Evolutionary conservation across 352 stramenopile species (phyloP).

Genomic region (Achlya hypogyna): DNA sequence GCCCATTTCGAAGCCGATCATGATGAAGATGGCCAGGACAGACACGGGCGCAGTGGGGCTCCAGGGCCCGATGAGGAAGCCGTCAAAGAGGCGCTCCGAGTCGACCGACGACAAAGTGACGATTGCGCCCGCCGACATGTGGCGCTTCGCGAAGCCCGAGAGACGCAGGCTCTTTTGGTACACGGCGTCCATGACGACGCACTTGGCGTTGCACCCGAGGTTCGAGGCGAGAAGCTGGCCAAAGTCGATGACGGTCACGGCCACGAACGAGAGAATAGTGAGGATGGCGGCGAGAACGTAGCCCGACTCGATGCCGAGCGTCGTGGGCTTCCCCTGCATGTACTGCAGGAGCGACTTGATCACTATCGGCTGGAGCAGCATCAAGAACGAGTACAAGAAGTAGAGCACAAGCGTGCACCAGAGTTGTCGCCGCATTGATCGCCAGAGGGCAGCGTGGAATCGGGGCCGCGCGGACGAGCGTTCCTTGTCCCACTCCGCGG

Average conservation of each 20-base stretch:
- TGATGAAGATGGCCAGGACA: constrained; percentile 31
- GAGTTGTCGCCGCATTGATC: constrained; percentile 32
- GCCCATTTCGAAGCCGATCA: constrained; percentile 39
- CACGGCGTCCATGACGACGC: constrained; percentile 49
- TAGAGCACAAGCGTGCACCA: constrained; percentile 27
- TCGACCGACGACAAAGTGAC: constrained; percentile 48
- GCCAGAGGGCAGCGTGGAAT: constrained; percentile 42
- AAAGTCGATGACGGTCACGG: constrained; percentile 39
- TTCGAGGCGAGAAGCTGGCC: constrained; percentile 40
- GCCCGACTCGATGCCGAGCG: constrained; percentile 30
- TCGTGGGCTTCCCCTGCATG: constrained; percentile 20
- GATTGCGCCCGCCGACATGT: constrained; percentile 45
- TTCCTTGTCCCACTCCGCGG: constrained; percentile 30
- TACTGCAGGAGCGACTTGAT: constrained; percentile 51
- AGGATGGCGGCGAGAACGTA: constrained; percentile 40
- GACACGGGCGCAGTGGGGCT: constrained; percentile 36
- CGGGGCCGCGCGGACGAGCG: constrained; percentile 19
- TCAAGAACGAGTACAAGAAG: constrained; percentile 31
- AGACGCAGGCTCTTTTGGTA: constrained; percentile 49
- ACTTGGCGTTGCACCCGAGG: constrained; percentile 38
- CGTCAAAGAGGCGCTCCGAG: constrained; percentile 41
- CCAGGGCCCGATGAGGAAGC: constrained; percentile 40
- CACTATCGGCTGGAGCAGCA: constrained; percentile 38
- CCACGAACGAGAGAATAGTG: constrained; percentile 28
- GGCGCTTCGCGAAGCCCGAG: constrained; percentile 33